Conservation (phyloP, 129 eudicot species). For the Daucus carota region DNA sequence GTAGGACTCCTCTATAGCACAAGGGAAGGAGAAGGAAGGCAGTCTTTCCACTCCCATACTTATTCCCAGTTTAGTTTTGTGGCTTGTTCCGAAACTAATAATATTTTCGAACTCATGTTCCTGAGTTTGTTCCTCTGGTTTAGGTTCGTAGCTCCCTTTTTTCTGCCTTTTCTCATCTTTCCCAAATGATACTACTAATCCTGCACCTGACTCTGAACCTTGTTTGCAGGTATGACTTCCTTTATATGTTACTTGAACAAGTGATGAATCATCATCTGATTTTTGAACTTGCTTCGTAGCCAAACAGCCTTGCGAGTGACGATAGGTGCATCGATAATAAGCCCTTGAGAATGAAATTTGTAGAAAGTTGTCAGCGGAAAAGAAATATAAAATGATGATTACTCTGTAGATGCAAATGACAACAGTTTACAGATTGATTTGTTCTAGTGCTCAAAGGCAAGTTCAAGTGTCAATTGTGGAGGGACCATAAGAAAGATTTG, state of each 20-base stretch:
- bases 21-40: slow-evolving; percentile 47
- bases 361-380: neutral
- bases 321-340: slow-evolving; percentile 28
- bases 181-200: neutral
- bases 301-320: slow-evolving; percentile 20
- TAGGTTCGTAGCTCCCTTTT: neutral
- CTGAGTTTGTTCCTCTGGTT: slow-evolving; percentile 8
- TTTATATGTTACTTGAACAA: slow-evolving; percentile 15
- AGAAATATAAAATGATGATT: neutral
- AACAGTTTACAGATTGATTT: too few relatives aligned
- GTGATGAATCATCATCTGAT: slow-evolving; percentile 16
- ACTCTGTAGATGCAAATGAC: neutral
- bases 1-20: slow-evolving; percentile 32
- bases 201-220: neutral
- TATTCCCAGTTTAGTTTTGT: slow-evolving; percentile 4
- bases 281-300: slow-evolving; percentile 33
- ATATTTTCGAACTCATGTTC: neutral
- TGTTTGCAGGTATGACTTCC: slow-evolving; percentile 28
- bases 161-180: slow-evolving; percentile 10
- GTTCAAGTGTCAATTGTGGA: neutral
- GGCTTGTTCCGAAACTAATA: slow-evolving; percentile 15
- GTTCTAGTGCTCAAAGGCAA: too few relatives aligned
- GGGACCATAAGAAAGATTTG: neutral
- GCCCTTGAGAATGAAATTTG: slow-evolving; percentile 10
- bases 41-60: slow-evolving; percentile 21